phyloP scores from a whole-genome alignment of 1,139 yeast genomes.

The Yamadazyma trypodendri region DNA sequence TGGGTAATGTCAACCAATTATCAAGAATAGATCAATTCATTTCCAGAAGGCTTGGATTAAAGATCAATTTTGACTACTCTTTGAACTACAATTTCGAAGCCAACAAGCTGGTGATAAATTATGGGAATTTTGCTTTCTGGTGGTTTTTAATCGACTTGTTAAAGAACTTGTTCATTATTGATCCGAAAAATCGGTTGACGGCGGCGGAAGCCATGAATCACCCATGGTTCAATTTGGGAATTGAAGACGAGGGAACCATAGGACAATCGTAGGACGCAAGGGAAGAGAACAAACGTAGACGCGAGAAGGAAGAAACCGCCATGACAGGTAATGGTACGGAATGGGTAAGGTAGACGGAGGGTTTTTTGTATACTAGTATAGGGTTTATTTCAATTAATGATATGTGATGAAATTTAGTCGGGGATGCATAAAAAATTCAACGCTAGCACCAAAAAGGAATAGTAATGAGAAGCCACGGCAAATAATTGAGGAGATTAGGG shows the following conservation, averaged over 20 bases:
- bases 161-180: conserved; percentile 57
- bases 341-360: background rate
- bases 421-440: background rate
- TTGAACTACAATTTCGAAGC: conserved; percentile 41
- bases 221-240: conserved; percentile 75
- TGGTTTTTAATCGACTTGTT: conserved; percentile 70
- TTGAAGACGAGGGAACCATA: conserved; percentile 70
- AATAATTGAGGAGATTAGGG: no score
- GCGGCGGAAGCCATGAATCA: conserved; percentile 73
- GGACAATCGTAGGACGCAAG: background rate
- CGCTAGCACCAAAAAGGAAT: background rate
- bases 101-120: conserved; percentile 39
- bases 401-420: background rate
- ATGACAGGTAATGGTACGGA: background rate
- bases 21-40: conserved; percentile 51
- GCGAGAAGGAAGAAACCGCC: background rate
- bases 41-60: conserved; percentile 38
- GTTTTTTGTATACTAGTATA: conserved; percentile 3
- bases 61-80: conserved; percentile 41
- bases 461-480: background rate
- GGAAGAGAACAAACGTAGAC: background rate
- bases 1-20: conserved; percentile 52
- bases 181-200: conserved; percentile 61
- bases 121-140: conserved; percentile 70
- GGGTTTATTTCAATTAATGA: background rate